Conservation (phyloP, 192 early-diverging fungal genomes). For the Backusella sp. region DNA sequence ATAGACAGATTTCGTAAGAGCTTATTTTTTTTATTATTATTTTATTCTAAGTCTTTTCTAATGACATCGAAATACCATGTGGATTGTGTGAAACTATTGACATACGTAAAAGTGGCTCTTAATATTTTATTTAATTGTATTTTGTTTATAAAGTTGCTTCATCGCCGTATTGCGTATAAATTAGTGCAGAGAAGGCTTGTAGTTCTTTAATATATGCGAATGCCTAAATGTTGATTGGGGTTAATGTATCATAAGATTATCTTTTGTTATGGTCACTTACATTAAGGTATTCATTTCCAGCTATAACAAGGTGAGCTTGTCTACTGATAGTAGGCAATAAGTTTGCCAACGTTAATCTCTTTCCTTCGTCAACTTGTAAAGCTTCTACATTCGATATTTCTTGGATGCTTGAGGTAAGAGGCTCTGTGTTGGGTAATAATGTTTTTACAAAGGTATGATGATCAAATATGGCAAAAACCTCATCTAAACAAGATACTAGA, state of each 20-base stretch:
- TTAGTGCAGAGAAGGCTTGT: constrained; percentile 73
- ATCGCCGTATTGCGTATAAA: constrained; percentile 68
- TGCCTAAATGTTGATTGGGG: constrained; percentile 22
- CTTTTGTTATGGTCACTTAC: constrained; percentile 18
- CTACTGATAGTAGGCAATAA: constrained; percentile 66
- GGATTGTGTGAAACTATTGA: too few relatives aligned
- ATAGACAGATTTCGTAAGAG: too few relatives aligned
- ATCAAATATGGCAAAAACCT: constrained; percentile 44
- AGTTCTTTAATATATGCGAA: constrained; percentile 72
- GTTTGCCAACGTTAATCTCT: constrained; percentile 57
- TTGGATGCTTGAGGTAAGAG: constrained; percentile 34
- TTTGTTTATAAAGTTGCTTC: constrained; percentile 3
- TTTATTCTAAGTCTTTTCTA: too few relatives aligned
- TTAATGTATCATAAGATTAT: background rate
- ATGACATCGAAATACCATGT: too few relatives aligned
- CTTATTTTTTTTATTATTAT: too few relatives aligned
- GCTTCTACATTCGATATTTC: constrained; percentile 57
- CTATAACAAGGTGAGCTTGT: constrained; percentile 70
- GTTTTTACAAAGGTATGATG: constrained; percentile 37
- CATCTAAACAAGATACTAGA: constrained; percentile 36
- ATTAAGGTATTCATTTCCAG: constrained; percentile 74
- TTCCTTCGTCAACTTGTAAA: constrained; percentile 27
- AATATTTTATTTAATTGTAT: background rate
- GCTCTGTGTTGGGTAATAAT: constrained; percentile 29
- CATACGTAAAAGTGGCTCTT: too few relatives aligned